Evolutionary conservation across 345 rosid species (phyloP), one percentile per base, ranked within the genome.

Genomic region (Eucalyptus cladocalyx): DNA sequence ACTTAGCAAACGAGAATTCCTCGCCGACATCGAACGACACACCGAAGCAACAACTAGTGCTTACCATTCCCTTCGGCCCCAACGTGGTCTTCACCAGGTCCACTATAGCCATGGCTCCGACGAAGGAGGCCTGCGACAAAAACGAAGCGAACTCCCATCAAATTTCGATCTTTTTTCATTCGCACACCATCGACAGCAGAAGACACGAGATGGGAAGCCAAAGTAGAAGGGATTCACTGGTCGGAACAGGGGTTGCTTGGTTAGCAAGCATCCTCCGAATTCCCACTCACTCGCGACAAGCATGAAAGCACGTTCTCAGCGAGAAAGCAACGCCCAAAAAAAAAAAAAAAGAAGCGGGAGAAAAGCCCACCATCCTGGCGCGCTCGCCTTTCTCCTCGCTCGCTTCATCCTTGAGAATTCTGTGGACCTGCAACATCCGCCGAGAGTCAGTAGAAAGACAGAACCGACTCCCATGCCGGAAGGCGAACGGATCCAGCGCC

Each of bases 21-120:
- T 53, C 45, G 40, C 65, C 5, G n/a, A 72, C 40, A 72, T 34
- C 26, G 5, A 34, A 86, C n/a, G 24, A 86, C 60, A 86, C 2
- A n/a, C 62, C 14, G 17, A 42, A 86, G 81, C 60, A 42, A 72
- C 60, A 42, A 51, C 88, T 19, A 87, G 92, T 42, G 81, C 48
- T 87, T 90, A 98, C 99, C 99, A 98, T 98, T 87, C 99, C 99
- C 92, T 98, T 98, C 2, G 99, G 99, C 48, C 99, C 99, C 87
- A 98, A 89, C 80, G 99, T 98, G 86, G 99, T 94, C 93, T 98
- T 98, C 34, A 98, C 97, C 90, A 98, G 93, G 91, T 98, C 98
- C 42, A 96, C 92, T 90, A 98, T 93, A 37, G 99, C 99, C 95
- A 96, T 96, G 80, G 98, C 99, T 91, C 99, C 99, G 90, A 98